A percentile compares a stretch with the other conserved stretches of the same genome.
Evolutionary conservation across 2,329 filamentous ascomycete species (phyloP).

Genomic region (Pseudogymnoascus sp.): DNA sequence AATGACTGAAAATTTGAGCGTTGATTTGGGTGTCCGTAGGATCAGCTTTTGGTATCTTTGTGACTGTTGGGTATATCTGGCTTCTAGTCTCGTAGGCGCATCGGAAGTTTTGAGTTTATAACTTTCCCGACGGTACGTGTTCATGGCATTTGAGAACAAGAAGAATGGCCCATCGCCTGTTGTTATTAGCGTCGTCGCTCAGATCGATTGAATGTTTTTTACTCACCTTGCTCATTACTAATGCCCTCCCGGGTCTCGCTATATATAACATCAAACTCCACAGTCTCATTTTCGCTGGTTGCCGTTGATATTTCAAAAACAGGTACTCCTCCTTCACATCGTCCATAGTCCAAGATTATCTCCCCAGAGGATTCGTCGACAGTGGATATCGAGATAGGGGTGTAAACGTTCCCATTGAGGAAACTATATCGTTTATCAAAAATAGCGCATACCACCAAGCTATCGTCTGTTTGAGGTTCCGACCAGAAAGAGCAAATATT

Average conservation of each 20-base stretch:
- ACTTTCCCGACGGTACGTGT: constrained; percentile 19
- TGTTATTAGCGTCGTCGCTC: not conserved
- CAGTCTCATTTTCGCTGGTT: constrained; percentile 12
- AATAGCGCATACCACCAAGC: not conserved
- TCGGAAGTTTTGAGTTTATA: constrained; percentile 15
- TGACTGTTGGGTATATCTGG: constrained; percentile 18
- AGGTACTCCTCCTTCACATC: constrained; percentile 19
- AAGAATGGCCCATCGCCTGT: constrained; percentile 24
- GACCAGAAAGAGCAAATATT: not conserved
- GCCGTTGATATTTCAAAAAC: constrained; percentile 17
- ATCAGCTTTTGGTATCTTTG: constrained; percentile 21
- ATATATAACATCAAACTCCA: constrained; percentile 20
- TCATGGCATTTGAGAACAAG: constrained; percentile 24
- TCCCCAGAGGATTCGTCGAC: not conserved
- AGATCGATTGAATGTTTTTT: not conserved
- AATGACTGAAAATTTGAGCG: constrained; percentile 17
- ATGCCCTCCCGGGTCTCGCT: constrained; percentile 21
- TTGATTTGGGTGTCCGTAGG: constrained; percentile 19
- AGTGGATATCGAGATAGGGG: not conserved
- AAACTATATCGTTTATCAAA: not conserved
- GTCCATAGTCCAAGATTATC: constrained; percentile 20
- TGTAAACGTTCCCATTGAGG: not conserved
- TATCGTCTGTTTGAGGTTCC: not conserved
- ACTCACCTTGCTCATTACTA: constrained; percentile 15
- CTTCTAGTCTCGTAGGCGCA: constrained; percentile 10